Base-by-base conservation (phyloP, 192 early-diverging fungal species). In the Spizellomyces sp. region DNA sequence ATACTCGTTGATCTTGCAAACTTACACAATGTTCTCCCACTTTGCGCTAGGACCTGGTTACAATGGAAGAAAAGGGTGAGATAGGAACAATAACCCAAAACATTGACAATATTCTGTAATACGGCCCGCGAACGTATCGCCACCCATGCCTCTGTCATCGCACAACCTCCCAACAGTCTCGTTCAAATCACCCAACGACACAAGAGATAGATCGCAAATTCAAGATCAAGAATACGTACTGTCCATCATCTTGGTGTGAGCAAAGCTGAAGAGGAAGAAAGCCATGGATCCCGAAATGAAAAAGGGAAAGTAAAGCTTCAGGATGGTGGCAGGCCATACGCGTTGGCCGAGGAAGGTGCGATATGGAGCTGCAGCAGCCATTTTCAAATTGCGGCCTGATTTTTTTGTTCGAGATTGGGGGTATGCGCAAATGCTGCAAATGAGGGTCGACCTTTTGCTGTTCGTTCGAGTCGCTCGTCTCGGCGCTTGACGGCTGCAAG, bases 261-360 rank as follows among this genome's bases (percentile, higher is more conserved):
- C 78, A 55, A 22, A 47, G 50, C 66, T 55, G 71, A 84, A 79
- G 45, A 74, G 66, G 69, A 80, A 80, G 79, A 67, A 80, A 56
- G 71, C 67, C 27, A 72, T 46, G 45, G 72, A 59, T 62, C 75
- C 79, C 15, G 79, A 77, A 55, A 85, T 73, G 56, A 85, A 69
- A 77, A 85, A 85, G 8, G 83, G 83, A 63, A 75, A 80, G 76
- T 85, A 85, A 44, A 82, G 58, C 73, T 80, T 81, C 47, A 85
- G 77, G 75, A 78, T 66, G 72, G 79, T 56, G 21, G 79, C 75
- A 27, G 80, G 83, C 83, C 83, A 84, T 61, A 84, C 80, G 15
- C 78, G 67, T 62, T 72, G 64, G 69, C 82, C 82, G 57, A 81
- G 62, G 66, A 83, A 81, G 67, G 79, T 81, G 58, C 76, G 73